Evolutionary conservation across 148 eudicot species (phyloP).

Genomic region (Selenicereus undatus): DNA sequence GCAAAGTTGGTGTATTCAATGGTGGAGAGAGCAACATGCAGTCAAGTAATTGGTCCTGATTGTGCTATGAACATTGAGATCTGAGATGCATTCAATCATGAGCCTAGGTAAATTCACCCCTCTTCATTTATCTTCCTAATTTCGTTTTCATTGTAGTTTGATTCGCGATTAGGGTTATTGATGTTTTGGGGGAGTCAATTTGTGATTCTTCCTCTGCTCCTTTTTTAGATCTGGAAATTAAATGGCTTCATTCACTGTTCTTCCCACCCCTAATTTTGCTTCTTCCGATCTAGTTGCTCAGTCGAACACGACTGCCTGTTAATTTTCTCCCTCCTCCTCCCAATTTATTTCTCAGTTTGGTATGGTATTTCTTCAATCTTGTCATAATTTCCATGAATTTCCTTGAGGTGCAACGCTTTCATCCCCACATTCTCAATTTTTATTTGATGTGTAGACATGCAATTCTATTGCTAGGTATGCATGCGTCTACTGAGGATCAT

Average conservation of each 20-base stretch:
- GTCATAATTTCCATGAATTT: background rate
- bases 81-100: conserved; percentile 86
- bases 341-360: background rate
- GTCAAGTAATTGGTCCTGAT: no score
- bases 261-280: background rate
- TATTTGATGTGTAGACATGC: background rate
- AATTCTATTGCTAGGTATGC: background rate
- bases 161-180: no score
- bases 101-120: conserved; percentile 55
- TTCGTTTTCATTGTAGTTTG: background rate
- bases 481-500: no score
- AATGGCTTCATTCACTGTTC: background rate
- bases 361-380: background rate
- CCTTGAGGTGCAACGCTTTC: background rate
- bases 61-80: no score
- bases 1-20: no score
- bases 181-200: no score
- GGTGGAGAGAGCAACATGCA: no score
- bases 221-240: conserved; percentile 3
- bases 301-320: background rate
- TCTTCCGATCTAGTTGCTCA: background rate
- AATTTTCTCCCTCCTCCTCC: background rate
- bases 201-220: background rate
- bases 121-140: background rate
- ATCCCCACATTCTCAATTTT: background rate